A percentile compares a stretch with the other conserved stretches of the same genome.
Evolutionary conservation across 768 basidiomycete species (phyloP).

Genomic region (Cystofilobasidium bisporidii): DNA sequence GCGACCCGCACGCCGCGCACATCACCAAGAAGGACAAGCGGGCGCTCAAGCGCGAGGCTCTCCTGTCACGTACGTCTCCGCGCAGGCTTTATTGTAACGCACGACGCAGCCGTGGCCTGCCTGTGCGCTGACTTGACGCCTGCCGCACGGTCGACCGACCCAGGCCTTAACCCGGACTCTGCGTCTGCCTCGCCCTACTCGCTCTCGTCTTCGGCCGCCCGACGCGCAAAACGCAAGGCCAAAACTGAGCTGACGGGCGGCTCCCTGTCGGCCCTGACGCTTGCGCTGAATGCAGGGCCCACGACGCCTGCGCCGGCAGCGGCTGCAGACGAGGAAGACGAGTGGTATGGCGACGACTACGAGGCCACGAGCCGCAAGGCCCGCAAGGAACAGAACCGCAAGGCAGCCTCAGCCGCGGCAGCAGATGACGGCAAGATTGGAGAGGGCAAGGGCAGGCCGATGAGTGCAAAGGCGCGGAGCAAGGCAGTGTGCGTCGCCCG

Average conservation of each 20-base stretch:
- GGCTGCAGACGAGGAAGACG: constrained; percentile 14
- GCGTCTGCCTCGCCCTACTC: constrained; percentile 1
- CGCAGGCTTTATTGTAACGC: too few relatives aligned
- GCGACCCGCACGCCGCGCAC: background rate
- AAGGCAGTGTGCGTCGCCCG: constrained; percentile 37
- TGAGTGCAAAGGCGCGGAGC: constrained; percentile 19
- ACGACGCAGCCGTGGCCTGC: too few relatives aligned
- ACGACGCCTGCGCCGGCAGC: background rate
- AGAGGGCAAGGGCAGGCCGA: constrained; percentile 12
- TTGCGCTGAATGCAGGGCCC: background rate
- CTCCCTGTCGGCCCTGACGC: background rate
- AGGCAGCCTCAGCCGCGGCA: background rate
- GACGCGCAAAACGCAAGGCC: constrained; percentile 16
- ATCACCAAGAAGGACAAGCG: constrained; percentile 25
- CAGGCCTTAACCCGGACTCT: constrained; percentile 14
- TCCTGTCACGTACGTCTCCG: constrained; percentile 15
- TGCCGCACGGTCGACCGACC: background rate
- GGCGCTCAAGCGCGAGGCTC: constrained; percentile 15
- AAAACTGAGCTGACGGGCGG: constrained; percentile 23
- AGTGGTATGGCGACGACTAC: constrained; percentile 8
- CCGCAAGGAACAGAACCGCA: constrained; percentile 1
- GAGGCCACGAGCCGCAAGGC: constrained; percentile 6
- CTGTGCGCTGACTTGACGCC: background rate
- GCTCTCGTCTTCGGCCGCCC: constrained; percentile 20
- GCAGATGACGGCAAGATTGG: constrained; percentile 22